phyloP scores from a whole-genome alignment of 371 early-diverging fungal species.

The Batkoa obscura region DNA sequence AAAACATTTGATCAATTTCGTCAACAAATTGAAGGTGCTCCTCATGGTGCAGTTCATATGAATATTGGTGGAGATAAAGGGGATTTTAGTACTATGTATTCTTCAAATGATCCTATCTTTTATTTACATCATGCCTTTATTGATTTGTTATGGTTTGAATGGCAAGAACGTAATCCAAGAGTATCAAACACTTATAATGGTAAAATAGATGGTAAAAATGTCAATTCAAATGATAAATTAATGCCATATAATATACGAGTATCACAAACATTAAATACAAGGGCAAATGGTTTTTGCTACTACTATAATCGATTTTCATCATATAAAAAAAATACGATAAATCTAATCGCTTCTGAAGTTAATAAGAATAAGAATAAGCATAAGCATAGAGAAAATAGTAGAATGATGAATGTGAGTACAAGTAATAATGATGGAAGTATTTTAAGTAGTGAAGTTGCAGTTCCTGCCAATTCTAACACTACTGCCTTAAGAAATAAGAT shows the following conservation, averaged over 20 bases:
- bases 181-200: neutral
- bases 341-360: no score
- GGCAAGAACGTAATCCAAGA: slow-evolving; percentile 13
- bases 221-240: neutral
- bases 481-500: no score
- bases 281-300: neutral
- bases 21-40: slow-evolving; percentile 15
- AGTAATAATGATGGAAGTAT: no score
- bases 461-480: no score
- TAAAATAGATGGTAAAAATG: neutral
- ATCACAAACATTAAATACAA: slow-evolving; percentile 2
- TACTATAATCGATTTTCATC: neutral
- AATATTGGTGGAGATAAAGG: slow-evolving; percentile 29
- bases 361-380: no score
- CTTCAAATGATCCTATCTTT: slow-evolving; percentile 34
- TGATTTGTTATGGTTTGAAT: slow-evolving; percentile 27
- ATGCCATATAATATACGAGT: neutral
- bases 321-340: neutral
- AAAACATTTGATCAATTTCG: slow-evolving; percentile 16
- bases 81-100: slow-evolving; percentile 15
- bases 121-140: slow-evolving; percentile 32
- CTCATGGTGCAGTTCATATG: slow-evolving; percentile 26
- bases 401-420: no score
- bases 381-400: no score
- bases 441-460: no score